phyloP scores from a whole-genome alignment of 2,329 filamentous ascomycete genomes.

The Nannizzia gypsea region DNA sequence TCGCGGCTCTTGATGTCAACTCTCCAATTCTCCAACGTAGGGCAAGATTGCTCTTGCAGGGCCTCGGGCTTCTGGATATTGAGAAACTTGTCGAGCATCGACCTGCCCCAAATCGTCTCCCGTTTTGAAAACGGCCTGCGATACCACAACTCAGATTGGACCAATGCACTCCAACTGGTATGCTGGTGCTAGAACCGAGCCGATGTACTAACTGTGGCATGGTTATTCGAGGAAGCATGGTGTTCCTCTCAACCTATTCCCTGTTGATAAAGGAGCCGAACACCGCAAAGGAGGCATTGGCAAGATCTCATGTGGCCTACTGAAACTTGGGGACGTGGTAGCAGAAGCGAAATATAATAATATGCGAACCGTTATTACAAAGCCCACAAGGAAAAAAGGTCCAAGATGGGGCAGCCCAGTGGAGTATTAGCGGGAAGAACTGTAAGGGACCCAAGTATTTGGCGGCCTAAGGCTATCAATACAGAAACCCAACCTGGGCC shows the following conservation, averaged over 20 bases:
- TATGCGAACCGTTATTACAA: not conserved
- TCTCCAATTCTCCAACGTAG: too few species aligned
- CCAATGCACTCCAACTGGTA: too few species aligned
- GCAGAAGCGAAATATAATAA: conserved; percentile 13
- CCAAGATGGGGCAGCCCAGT: too few species aligned
- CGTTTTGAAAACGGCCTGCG: not conserved
- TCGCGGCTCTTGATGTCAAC: too few species aligned
- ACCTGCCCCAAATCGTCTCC: too few species aligned
- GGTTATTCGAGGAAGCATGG: conserved; percentile 16
- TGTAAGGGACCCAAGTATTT: too few species aligned
- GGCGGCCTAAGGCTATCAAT: too few species aligned
- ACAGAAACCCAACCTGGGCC: too few species aligned
- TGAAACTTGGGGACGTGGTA: conserved; percentile 13
- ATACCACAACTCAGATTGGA: not conserved
- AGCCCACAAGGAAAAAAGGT: conserved; percentile 7
- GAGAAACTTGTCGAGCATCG: conserved; percentile 30
- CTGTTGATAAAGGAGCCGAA: conserved; percentile 6
- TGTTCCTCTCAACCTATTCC: conserved; percentile 10
- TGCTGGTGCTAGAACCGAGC: conserved; percentile 11
- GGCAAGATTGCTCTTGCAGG: not conserved
- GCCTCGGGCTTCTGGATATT: conserved; percentile 26
- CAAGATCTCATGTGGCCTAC: conserved; percentile 8
- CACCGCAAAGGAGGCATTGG: conserved; percentile 1
- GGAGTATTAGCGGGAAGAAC: too few species aligned
- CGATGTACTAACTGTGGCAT: conserved; percentile 6